Conservation (phyloP, 768 basidiomycete species). For the Mycena galericulata region DNA sequence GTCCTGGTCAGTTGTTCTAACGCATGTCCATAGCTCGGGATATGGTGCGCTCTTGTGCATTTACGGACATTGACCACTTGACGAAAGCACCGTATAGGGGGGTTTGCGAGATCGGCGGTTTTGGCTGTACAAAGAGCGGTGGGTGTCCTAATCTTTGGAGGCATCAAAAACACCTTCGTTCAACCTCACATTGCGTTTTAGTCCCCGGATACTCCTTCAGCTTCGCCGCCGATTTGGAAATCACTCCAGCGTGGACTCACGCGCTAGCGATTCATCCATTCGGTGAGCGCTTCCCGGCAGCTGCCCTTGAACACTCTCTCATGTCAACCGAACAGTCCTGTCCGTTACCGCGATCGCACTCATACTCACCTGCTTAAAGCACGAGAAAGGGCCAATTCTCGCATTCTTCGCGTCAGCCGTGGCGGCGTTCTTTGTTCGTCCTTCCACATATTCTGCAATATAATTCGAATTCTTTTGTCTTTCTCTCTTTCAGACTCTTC, state of each 20-base stretch:
- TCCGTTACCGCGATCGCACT: not conserved
- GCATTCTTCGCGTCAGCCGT: not conserved
- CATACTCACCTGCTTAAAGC: not conserved
- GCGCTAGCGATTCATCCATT: constrained; percentile 35
- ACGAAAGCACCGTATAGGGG: not conserved
- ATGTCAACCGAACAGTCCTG: not conserved
- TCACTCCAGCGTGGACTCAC: constrained; percentile 25
- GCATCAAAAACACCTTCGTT: no score
- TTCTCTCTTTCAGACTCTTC: not conserved
- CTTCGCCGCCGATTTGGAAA: not conserved
- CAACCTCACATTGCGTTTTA: not conserved
- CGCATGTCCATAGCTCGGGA: constrained; percentile 2
- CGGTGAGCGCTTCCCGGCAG: not conserved
- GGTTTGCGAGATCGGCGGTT: not conserved
- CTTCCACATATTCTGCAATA: no score
- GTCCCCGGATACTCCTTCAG: not conserved
- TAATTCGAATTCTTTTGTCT: not conserved
- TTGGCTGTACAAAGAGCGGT: not conserved
- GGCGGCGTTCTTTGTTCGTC: not conserved
- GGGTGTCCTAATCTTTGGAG: no score
- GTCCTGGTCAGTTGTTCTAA: not conserved
- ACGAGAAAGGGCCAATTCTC: not conserved
- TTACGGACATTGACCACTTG: not conserved
- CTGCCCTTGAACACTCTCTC: not conserved
- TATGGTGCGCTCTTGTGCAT: not conserved